A percentile compares a stretch with the other conserved stretches of the same genome.
phyloP scores from a whole-genome alignment of 805 yeast genomes.

The Ascoidea rubescens region DNA sequence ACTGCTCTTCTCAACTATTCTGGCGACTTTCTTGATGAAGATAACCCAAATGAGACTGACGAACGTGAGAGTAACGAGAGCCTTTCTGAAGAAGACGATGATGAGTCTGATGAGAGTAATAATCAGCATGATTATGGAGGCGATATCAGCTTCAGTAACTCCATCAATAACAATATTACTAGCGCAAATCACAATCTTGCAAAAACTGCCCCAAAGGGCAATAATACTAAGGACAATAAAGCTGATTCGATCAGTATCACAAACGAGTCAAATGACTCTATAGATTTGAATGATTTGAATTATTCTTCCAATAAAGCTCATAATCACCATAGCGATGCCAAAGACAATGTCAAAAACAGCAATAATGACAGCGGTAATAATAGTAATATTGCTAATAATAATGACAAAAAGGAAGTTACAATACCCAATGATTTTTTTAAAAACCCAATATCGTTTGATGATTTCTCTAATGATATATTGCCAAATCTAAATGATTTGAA shows the following conservation, averaged over 20 bases:
- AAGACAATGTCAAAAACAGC: too few relatives aligned
- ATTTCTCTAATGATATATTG: neutral
- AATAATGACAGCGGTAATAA: too few relatives aligned
- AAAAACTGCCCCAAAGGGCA: too few relatives aligned
- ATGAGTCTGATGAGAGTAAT: neutral
- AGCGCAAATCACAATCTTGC: neutral
- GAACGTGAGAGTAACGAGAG: neutral
- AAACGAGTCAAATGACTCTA: neutral
- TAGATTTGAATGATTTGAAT: too few relatives aligned
- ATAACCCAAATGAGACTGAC: neutral
- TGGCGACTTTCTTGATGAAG: neutral
- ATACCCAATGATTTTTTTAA: neutral
- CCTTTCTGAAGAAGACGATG: neutral
- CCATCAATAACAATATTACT: neutral
- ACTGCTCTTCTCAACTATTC: slow-evolving; percentile 4
- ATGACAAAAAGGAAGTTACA: neutral
- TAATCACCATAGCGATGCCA: neutral
- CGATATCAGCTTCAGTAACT: neutral
- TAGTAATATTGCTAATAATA: neutral
- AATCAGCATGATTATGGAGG: neutral
- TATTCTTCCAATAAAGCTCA: neutral
- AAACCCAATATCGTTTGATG: neutral
- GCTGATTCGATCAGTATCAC: neutral
- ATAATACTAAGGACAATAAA: too few relatives aligned
- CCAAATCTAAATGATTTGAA: too few relatives aligned